phyloP scores from a whole-genome alignment of 208 protist genomes.

The Lotmaria passim region DNA sequence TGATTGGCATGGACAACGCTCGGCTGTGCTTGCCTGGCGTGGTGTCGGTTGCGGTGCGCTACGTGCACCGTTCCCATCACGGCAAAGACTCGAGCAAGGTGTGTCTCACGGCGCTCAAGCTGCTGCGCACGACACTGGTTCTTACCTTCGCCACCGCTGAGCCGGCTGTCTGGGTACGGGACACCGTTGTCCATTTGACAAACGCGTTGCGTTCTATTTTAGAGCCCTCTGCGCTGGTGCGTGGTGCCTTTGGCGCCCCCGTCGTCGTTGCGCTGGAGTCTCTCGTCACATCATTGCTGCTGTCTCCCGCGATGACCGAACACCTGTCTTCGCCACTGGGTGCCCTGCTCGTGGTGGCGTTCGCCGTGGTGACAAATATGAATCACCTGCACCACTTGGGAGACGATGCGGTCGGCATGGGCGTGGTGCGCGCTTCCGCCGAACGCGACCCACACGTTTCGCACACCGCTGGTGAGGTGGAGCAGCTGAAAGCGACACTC shows the following conservation, averaged over 20 bases:
- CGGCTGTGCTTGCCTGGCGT: slow-evolving; percentile 79
- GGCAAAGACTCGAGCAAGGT: slow-evolving; percentile 74
- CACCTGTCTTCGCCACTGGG: slow-evolving; percentile 24
- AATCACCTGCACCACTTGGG: slow-evolving; percentile 36
- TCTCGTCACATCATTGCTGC: slow-evolving; percentile 39
- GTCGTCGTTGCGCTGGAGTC: slow-evolving; percentile 33
- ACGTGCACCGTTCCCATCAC: slow-evolving; percentile 67
- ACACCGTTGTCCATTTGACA: slow-evolving; percentile 38
- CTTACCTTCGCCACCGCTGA: slow-evolving; percentile 28
- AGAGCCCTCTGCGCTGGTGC: slow-evolving; percentile 31
- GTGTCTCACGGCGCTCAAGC: slow-evolving; percentile 48
- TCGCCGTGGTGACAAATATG: slow-evolving; percentile 46
- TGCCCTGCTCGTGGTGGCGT: slow-evolving; percentile 40
- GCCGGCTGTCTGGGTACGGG: slow-evolving; percentile 37
- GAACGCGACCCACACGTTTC: not conserved
- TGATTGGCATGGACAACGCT: slow-evolving; percentile 58
- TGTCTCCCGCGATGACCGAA: slow-evolving; percentile 31
- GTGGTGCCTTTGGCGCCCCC: slow-evolving; percentile 19
- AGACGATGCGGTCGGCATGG: slow-evolving; percentile 1
- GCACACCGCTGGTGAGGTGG: slow-evolving; percentile 12
- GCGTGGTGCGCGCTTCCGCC: not conserved
- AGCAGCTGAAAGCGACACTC: slow-evolving; percentile 9
- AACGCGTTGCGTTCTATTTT: slow-evolving; percentile 37
- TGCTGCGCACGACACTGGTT: slow-evolving; percentile 43
- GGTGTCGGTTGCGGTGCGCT: slow-evolving; percentile 70